Evolutionary conservation across 345 rosid genomes (phyloP).

Genomic region (Psidium guajava): DNA sequence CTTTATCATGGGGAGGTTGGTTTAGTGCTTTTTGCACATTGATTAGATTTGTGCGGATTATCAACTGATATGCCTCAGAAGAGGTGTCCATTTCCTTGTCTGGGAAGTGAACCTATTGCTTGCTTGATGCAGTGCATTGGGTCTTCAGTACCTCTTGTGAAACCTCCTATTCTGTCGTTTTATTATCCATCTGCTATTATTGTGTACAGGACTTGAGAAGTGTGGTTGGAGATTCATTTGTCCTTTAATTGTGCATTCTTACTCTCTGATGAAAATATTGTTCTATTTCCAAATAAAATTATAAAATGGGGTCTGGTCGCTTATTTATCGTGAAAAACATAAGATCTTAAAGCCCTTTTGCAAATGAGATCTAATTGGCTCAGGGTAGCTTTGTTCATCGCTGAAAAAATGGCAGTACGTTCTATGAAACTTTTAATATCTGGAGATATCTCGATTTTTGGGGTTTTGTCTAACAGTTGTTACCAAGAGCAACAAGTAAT

Average conservation of each 20-base stretch:
- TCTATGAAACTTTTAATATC: background rate
- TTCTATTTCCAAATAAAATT: background rate
- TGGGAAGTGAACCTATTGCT: background rate
- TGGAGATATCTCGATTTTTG: background rate
- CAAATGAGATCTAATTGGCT: background rate
- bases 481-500: background rate
- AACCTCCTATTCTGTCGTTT: background rate
- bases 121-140: background rate
- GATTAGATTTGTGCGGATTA: background rate
- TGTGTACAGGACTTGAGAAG: background rate
- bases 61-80: background rate
- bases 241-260: background rate
- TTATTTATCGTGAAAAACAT: background rate
- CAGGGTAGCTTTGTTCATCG: background rate
- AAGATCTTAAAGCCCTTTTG: background rate
- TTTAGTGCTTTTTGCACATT: background rate
- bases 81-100: background rate
- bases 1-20: background rate
- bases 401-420: background rate
- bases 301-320: background rate
- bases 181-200: background rate
- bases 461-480: background rate
- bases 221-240: background rate
- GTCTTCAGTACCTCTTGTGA: background rate
- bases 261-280: background rate